These are phyloP conservation scores for Dactylellina leptospora DNA, from an alignment of 2,329 filamentous ascomycete genomes.

Conservation along the genomic window DNA sequence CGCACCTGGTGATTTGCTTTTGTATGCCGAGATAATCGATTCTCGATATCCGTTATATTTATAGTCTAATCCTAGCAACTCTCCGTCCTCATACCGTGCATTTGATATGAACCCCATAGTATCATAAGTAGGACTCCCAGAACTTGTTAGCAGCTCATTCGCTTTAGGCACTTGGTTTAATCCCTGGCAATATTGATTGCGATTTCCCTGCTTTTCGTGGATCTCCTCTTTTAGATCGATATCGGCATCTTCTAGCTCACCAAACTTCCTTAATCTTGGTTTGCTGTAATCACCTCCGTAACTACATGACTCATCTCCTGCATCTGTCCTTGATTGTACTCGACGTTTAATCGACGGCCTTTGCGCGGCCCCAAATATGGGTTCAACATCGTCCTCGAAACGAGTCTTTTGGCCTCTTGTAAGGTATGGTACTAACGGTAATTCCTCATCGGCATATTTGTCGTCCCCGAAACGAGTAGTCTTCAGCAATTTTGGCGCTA, in stretches of 20 bases:
- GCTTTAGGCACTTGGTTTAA: not conserved
- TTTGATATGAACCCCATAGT: slow-evolving; percentile 2
- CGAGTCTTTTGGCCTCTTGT: not conserved
- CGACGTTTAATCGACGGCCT: not conserved
- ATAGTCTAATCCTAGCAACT: not conserved
- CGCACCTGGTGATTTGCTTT: not conserved
- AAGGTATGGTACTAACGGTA: not conserved
- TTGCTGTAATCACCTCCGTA: too few species aligned
- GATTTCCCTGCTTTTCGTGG: too few species aligned
- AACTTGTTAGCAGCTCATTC: not conserved
- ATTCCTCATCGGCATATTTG: too few species aligned
- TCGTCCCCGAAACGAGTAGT: too few species aligned
- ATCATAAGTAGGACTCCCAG: slow-evolving; percentile 9
- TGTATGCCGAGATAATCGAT: slow-evolving; percentile 32
- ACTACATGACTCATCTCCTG: too few species aligned
- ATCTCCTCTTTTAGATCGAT: not conserved
- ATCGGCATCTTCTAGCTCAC: slow-evolving; percentile 14
- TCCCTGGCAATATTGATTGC: too few species aligned
- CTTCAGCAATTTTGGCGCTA: too few species aligned
- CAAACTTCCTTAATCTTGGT: slow-evolving; percentile 20
- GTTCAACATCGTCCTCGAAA: not conserved
- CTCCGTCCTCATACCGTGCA: not conserved
- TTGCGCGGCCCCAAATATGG: not conserved
- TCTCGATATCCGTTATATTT: slow-evolving; percentile 24
- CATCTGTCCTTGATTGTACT: too few species aligned